phyloP scores from a whole-genome alignment of 164 flowering plant species.

The Chloranthus sessilifolius region DNA sequence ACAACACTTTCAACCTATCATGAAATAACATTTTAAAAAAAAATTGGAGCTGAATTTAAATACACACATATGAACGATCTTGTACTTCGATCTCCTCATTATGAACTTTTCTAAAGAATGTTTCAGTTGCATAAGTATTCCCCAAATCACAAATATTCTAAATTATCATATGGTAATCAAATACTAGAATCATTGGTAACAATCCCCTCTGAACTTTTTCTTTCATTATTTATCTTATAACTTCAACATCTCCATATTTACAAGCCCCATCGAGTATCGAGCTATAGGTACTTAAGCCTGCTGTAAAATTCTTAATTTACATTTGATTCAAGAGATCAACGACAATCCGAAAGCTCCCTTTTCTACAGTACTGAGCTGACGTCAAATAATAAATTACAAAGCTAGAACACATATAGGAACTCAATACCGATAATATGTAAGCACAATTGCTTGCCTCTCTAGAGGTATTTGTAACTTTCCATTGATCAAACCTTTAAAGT shows the following conservation, averaged over 20 bases:
- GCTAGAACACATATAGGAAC: no score
- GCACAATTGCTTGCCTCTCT: no score
- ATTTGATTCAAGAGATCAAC: constrained; percentile 38
- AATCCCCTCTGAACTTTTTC: constrained; percentile 41
- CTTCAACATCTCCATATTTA: constrained; percentile 31
- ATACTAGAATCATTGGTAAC: constrained; percentile 20
- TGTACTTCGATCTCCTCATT: constrained; percentile 28
- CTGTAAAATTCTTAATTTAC: constrained; percentile 33
- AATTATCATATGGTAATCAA: constrained; percentile 38
- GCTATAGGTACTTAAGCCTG: constrained; percentile 48
- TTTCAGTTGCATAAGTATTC: constrained; percentile 48
- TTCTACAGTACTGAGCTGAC: constrained; percentile 47
- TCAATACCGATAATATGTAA: no score
- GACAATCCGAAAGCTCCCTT: constrained; percentile 44
- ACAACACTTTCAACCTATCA: constrained; percentile 46
- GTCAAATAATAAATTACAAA: no score
- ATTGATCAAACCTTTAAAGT: no score
- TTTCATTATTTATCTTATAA: constrained; percentile 23
- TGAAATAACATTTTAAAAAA: no score
- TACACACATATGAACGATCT: constrained; percentile 41
- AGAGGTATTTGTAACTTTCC: no score
- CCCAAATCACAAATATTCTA: constrained; percentile 51
- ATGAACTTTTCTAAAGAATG: constrained; percentile 45
- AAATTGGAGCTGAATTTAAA: no score
- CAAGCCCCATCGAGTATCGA: constrained; percentile 76